A percentile compares a stretch with the other conserved stretches of the same genome.
phyloP scores from a whole-genome alignment of 495 filamentous ascomycete species.

The Umbilicaria muhlenbergii region DNA sequence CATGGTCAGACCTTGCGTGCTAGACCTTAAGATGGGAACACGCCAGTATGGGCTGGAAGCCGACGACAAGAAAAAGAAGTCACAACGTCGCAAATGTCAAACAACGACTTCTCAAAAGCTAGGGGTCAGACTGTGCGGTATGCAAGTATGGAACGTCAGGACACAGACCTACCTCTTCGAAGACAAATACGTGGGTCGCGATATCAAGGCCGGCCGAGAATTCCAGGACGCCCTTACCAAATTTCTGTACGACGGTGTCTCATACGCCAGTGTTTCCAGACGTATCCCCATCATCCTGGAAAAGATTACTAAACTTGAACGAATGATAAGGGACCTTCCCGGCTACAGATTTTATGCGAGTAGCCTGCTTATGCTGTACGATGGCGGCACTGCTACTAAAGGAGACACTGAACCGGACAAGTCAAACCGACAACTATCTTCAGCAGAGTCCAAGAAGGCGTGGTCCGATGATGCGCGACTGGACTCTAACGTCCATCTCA shows the following conservation, averaged over 20 bases:
- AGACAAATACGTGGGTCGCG: constrained; percentile 93
- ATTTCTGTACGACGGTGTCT: constrained; percentile 85
- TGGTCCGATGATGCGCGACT: constrained; percentile 13
- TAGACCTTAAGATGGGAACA: constrained; percentile 99
- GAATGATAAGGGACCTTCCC: constrained; percentile 60
- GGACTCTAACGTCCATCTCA: constrained; percentile 56
- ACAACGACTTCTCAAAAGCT: constrained; percentile 82
- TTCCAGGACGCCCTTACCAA: constrained; percentile 80
- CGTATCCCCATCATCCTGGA: constrained; percentile 80
- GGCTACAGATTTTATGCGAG: constrained; percentile 94
- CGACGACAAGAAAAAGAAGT: constrained; percentile 76
- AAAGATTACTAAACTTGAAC: constrained; percentile 66
- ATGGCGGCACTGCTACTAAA: constrained; percentile 41
- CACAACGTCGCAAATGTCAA: constrained; percentile 83
- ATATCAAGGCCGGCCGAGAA: constrained; percentile 73
- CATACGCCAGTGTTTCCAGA: constrained; percentile 54
- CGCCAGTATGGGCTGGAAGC: constrained; percentile 96
- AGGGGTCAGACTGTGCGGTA: constrained; percentile 84
- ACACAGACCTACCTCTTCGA: constrained; percentile 73
- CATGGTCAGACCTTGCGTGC: constrained; percentile 89
- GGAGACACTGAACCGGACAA: constrained; percentile 12
- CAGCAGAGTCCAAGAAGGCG: constrained; percentile 20
- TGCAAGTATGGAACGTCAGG: constrained; percentile 87
- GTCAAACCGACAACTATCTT: constrained; percentile 25
- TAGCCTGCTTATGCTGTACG: constrained; percentile 86